Evolutionary conservation across 2,329 filamentous ascomycete species (phyloP).

Genomic region (Metarhizium album): DNA sequence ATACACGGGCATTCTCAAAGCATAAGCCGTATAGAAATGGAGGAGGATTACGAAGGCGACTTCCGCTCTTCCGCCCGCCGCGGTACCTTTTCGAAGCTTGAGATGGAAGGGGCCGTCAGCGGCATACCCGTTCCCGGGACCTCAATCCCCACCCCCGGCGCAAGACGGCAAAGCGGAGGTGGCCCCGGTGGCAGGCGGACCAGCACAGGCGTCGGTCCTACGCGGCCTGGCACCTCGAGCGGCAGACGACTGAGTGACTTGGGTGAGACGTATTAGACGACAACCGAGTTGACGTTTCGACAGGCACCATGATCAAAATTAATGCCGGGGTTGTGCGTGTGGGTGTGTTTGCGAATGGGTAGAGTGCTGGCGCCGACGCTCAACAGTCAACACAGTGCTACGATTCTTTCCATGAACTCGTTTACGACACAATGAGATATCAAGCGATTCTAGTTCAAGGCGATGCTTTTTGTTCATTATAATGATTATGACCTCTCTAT

Average conservation of each 20-base stretch:
- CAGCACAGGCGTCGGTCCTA: conserved; percentile 25
- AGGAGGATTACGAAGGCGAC: conserved; percentile 28
- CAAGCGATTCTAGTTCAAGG: conserved; percentile 1
- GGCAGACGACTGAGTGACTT: conserved; percentile 35
- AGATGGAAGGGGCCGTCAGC: conserved; percentile 27
- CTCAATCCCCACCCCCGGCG: conserved; percentile 34
- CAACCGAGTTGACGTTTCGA: too few relatives aligned
- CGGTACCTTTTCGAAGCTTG: conserved; percentile 40
- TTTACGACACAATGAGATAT: conserved; percentile 7
- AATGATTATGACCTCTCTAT: conserved; percentile 7
- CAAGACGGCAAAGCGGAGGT: conserved; percentile 33
- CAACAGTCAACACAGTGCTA: conserved; percentile 1
- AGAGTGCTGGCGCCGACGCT: conserved; percentile 6
- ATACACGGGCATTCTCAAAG: conserved; percentile 47
- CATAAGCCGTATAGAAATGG: conserved; percentile 42
- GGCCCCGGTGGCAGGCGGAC: conserved; percentile 31
- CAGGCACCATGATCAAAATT: not conserved
- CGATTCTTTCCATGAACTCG: conserved; percentile 6
- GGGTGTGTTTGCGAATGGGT: conserved; percentile 2
- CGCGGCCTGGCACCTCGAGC: conserved; percentile 22
- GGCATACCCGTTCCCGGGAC: conserved; percentile 32
- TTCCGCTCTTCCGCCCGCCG: conserved; percentile 43
- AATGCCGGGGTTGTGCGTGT: too few relatives aligned
- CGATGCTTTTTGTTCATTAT: conserved; percentile 3
- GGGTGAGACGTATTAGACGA: conserved; percentile 41